Conservation (phyloP, 1,139 yeast species). For the Lodderomyces orthopsilosis region DNA sequence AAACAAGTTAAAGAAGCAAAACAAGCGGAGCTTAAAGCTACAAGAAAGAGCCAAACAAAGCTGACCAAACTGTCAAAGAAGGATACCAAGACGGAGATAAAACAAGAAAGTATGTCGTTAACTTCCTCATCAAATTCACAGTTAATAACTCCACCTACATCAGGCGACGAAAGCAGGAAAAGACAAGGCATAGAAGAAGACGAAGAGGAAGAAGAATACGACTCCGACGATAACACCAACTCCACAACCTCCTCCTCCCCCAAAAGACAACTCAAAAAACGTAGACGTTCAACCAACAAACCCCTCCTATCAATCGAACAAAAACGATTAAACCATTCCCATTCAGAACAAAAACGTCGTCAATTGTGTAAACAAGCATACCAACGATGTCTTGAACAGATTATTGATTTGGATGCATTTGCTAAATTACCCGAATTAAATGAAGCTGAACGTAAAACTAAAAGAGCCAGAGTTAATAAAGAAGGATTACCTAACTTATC, state of each 20-base stretch:
- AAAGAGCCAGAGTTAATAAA: slow-evolving; percentile 42
- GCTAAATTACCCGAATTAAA: slow-evolving; percentile 26
- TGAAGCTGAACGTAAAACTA: slow-evolving; percentile 31
- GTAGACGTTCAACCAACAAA: slow-evolving; percentile 36
- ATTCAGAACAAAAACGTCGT: slow-evolving; percentile 74
- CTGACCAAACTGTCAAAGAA: background rate
- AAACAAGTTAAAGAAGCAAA: slow-evolving; percentile 3
- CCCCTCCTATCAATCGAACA: slow-evolving; percentile 62
- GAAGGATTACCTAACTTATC: slow-evolving; percentile 49
- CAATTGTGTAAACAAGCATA: slow-evolving; percentile 66
- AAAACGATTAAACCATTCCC: slow-evolving; percentile 68
- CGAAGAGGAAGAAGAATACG: slow-evolving; percentile 13
- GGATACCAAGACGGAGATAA: background rate
- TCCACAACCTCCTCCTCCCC: slow-evolving; percentile 9
- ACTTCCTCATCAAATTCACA: slow-evolving; percentile 2
- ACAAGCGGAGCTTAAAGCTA: background rate
- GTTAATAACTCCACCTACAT: slow-evolving; percentile 14
- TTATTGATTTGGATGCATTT: slow-evolving; percentile 43
- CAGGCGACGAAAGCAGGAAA: slow-evolving; percentile 14
- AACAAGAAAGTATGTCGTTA: background rate
- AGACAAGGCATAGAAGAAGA: slow-evolving; percentile 13
- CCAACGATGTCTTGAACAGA: slow-evolving; percentile 45
- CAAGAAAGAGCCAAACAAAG: background rate
- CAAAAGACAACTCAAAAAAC: slow-evolving; percentile 19
- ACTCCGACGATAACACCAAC: background rate